Percentiles rank a stretch among this genome's conserved stretches.
phyloP scores from a whole-genome alignment of 2,329 filamentous ascomycete genomes.

The Hypoxylon sp. region DNA sequence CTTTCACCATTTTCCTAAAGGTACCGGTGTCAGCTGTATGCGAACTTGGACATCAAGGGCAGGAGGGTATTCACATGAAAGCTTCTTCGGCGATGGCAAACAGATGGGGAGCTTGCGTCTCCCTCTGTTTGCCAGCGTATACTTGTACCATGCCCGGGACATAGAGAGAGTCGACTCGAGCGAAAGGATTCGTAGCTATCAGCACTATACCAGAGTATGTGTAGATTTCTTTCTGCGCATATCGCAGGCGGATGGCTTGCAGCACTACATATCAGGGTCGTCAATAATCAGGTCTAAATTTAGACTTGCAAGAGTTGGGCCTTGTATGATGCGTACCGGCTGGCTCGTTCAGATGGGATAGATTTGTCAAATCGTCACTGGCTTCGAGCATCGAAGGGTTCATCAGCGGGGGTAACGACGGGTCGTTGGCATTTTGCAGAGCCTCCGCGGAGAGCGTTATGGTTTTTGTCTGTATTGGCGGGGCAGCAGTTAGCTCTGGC shows the following conservation, averaged over 20 bases:
- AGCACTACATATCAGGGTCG: constrained; percentile 71
- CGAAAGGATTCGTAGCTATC: constrained; percentile 98
- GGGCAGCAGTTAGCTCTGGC: constrained; percentile 36
- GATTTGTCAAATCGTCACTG: constrained; percentile 95
- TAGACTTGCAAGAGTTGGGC: constrained; percentile 2
- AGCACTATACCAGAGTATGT: constrained; percentile 99
- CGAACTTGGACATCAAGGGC: not conserved
- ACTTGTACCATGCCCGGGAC: constrained; percentile 99
- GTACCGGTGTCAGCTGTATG: constrained; percentile 54
- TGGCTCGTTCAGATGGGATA: constrained; percentile 98
- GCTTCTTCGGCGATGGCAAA: constrained; percentile 99
- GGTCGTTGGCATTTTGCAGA: constrained; percentile 80
- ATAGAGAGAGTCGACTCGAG: constrained; percentile 96
- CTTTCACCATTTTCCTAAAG: constrained; percentile 91
- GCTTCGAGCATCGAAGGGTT: constrained; percentile 98
- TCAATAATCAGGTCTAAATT: constrained; percentile 41
- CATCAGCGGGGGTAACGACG: constrained; percentile 90
- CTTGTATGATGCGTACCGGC: constrained; percentile 71
- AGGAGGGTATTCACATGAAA: constrained; percentile 78
- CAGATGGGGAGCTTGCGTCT: constrained; percentile 95
- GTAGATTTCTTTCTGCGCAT: constrained; percentile 99
- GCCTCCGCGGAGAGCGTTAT: constrained; percentile 82
- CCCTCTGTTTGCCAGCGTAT: constrained; percentile 95
- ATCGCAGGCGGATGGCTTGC: constrained; percentile 96
- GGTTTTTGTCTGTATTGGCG: constrained; percentile 73